Base-by-base conservation (phyloP, 2,329 filamentous ascomycete genomes). In the Colletotrichum destructivum region DNA sequence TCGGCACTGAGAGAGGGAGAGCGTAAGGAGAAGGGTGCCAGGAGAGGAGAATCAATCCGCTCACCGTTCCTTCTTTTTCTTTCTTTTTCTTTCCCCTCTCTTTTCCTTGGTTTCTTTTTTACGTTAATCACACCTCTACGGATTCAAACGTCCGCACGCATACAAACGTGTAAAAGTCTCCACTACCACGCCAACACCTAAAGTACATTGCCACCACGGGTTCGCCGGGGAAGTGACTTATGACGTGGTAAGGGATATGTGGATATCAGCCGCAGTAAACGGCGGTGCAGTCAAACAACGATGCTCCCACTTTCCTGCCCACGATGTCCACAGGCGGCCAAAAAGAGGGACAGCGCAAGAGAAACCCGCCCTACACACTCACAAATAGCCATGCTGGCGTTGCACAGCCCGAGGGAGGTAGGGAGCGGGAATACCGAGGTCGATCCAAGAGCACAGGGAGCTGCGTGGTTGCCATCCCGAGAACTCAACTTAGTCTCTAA, bases 1-100 rank as follows among this genome's bases (percentile, higher is more conserved):
- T 69, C 52, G 69, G 69, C 65, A 72, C 26, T 72, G 65, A 23
- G 51, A 64, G 38, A 69, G 65, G 26, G 51, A 64, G 26, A 55
- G 47, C 47, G 59, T 21, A 40, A 61, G 31, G 26, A 55, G 59
- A 52, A 59, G 46, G 54, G 31, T 46, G 51, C 23, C 40, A 69
- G 52, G 31, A 47, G 42, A n/a, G 59, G 18, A 42, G 23, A 55
- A 51, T 51, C 35, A 56, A 71, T 35, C 42, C 62, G 49, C 40
- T 62, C 55, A 31, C 55, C 46, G 54, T 55, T 69, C 18, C 57
- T 64, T 68, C 6, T 64, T 64, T 23, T 21, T n/a, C n/a, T 69
- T 44, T 40, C 2, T 11, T 47, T 21, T 1, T 49, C 2, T 18
- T 54, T 31, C 26, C 23, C 9, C n/a, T 35, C 15, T 18, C 12